Percentiles rank a stretch among this genome's conserved stretches.
Conservation (phyloP, 2,329 filamentous ascomycete species). For the Paecilomyces niveus region DNA sequence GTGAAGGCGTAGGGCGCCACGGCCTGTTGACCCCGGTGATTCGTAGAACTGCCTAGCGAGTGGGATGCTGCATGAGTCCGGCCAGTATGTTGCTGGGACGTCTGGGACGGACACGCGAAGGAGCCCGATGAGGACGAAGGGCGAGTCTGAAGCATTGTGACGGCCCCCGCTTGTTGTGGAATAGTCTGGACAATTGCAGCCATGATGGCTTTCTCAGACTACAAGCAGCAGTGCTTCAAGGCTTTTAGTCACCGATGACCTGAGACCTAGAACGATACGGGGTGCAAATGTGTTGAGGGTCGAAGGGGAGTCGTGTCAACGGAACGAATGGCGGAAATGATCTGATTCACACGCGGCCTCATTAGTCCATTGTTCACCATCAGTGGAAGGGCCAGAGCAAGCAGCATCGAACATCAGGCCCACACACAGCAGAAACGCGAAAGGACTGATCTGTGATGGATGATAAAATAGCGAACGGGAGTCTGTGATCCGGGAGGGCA, state of each 20-base stretch:
- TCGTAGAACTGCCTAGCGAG: slow-evolving; percentile 31
- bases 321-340: slow-evolving; percentile 1
- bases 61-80: slow-evolving; percentile 34
- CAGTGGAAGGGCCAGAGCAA: not conserved
- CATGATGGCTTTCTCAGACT: slow-evolving; percentile 51
- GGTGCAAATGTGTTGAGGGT: not conserved
- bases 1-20: slow-evolving; percentile 70
- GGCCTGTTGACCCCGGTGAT: slow-evolving; percentile 50
- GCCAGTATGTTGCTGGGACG: slow-evolving; percentile 31
- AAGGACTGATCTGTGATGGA: slow-evolving; percentile 1
- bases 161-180: slow-evolving; percentile 65
- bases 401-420: not conserved
- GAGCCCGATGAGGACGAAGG: slow-evolving; percentile 58
- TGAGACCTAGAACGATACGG: slow-evolving; percentile 10
- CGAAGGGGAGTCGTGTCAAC: slow-evolving; percentile 1
- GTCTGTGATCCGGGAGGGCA: not conserved
- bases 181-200: slow-evolving; percentile 78
- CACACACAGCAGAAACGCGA: not conserved
- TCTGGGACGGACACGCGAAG: slow-evolving; percentile 35
- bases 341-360: not conserved
- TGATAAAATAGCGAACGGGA: slow-evolving; percentile 4
- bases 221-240: slow-evolving; percentile 10
- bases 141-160: slow-evolving; percentile 69
- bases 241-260: not conserved
- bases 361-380: not conserved